Evolutionary conservation across 1,284 basidiomycete genomes (phyloP).

Genomic region (Rhizoctonia solani): DNA sequence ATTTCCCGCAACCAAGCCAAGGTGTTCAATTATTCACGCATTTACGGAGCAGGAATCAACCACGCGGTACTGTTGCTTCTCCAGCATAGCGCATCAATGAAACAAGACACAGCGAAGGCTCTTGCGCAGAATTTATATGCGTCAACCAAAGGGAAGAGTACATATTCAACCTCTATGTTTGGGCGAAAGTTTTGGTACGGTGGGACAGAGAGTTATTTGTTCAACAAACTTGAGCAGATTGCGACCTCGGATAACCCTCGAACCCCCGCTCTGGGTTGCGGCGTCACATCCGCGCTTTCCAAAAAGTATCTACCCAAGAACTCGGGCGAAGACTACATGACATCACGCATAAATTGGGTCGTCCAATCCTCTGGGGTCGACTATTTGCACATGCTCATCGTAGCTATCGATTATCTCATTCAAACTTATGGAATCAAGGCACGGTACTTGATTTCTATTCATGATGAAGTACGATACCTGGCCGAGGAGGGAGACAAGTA

Average conservation of each 20-base stretch:
- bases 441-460: slow-evolving; percentile 94
- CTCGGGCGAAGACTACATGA: slow-evolving; percentile 85
- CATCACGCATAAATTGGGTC: slow-evolving; percentile 98
- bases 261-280: slow-evolving; percentile 93
- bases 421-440: slow-evolving; percentile 83
- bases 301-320: slow-evolving; percentile 80
- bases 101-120: slow-evolving; percentile 75
- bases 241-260: slow-evolving; percentile 84
- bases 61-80: slow-evolving; percentile 90
- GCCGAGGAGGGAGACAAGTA: slow-evolving; percentile 88
- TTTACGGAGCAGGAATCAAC: slow-evolving; percentile 96
- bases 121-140: slow-evolving; percentile 88
- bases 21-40: slow-evolving; percentile 99
- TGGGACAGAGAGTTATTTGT: slow-evolving; percentile 96
- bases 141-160: slow-evolving; percentile 92
- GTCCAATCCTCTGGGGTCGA: slow-evolving; percentile 99
- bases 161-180: slow-evolving; percentile 69
- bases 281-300: slow-evolving; percentile 88
- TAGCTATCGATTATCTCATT: slow-evolving; percentile 91
- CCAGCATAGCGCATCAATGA: slow-evolving; percentile 83
- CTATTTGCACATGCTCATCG: slow-evolving; percentile 95
- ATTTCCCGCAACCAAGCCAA: slow-evolving; percentile 96
- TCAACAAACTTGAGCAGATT: slow-evolving; percentile 98
- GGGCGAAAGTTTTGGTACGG: slow-evolving; percentile 93
- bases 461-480: slow-evolving; percentile 95